These are phyloP conservation scores for Protomyces inundatus DNA, from an alignment of 1,139 yeast genomes.

Conservation along the genomic window DNA sequence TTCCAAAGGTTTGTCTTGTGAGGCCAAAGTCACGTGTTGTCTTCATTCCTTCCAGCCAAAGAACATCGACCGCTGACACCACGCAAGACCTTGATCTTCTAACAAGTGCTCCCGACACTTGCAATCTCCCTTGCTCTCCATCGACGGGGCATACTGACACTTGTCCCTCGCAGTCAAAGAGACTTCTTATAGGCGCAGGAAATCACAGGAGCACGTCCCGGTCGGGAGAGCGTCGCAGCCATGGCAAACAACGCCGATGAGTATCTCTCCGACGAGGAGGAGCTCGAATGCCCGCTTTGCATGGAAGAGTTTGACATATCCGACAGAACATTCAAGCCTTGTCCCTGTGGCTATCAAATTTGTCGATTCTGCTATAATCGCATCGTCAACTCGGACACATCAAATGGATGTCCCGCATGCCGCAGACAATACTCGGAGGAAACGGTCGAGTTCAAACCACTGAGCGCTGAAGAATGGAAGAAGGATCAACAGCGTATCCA, in stretches of 20 bases:
- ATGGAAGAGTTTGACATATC: constrained; percentile 96
- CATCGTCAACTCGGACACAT: constrained; percentile 65
- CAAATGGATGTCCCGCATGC: constrained; percentile 98
- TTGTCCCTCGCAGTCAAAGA: too few species aligned
- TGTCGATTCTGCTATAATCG: constrained; percentile 98
- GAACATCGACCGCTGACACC: too few species aligned
- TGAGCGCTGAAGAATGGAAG: constrained; percentile 77
- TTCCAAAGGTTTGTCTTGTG: too few species aligned
- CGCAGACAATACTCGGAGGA: constrained; percentile 91
- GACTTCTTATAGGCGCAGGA: too few species aligned
- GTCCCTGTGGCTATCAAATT: constrained; percentile 94
- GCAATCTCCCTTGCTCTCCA: too few species aligned
- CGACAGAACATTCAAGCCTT: constrained; percentile 93
- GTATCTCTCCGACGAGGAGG: constrained; percentile 31
- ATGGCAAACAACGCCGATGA: constrained; percentile 25
- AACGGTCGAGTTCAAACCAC: constrained; percentile 75
- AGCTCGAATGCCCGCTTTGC: constrained; percentile 60
- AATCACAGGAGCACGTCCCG: too few species aligned
- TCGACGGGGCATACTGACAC: too few species aligned
- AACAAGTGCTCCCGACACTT: too few species aligned
- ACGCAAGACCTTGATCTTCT: too few species aligned
- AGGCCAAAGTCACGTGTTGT: too few species aligned
- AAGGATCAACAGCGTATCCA: constrained; percentile 60
- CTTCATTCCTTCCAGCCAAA: too few species aligned
- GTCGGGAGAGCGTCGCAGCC: neutral